Conservation (phyloP, 208 protist genomes). For the Trypanosoma caninum region DNA sequence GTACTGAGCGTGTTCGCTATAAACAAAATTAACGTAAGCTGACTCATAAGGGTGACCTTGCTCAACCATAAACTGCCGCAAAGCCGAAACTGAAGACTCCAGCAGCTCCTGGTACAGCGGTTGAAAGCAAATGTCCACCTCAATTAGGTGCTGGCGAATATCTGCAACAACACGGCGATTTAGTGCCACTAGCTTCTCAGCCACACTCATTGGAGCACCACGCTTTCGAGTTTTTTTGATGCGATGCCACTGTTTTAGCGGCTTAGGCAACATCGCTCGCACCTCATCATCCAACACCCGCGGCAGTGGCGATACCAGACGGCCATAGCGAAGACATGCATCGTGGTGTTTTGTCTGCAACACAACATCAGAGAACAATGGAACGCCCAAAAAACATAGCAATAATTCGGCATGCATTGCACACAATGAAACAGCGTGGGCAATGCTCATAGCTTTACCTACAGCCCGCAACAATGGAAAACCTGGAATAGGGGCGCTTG, state of each 20-base stretch:
- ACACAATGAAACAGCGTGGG: conserved; percentile 37
- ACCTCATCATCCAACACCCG: conserved; percentile 17
- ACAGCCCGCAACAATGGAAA: conserved; percentile 26
- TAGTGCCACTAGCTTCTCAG: conserved; percentile 40
- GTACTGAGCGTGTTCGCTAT: conserved; percentile 34
- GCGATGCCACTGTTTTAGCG: conserved; percentile 53
- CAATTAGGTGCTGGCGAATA: conserved; percentile 46
- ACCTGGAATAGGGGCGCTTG: conserved; percentile 21
- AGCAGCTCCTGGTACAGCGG: conserved; percentile 35
- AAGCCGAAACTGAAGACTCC: conserved; percentile 24
- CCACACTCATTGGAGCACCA: conserved; percentile 26
- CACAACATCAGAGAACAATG: conserved; percentile 19
- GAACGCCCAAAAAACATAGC: conserved; percentile 53
- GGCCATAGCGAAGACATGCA: conserved; percentile 58
- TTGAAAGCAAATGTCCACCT: conserved; percentile 39
- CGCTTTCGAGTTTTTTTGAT: conserved; percentile 25
- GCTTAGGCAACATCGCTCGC: conserved; percentile 27
- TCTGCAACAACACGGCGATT: conserved; percentile 26
- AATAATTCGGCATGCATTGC: conserved; percentile 78
- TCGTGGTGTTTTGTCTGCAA: conserved; percentile 55
- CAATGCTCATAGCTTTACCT: conserved; percentile 47
- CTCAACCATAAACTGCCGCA: conserved; percentile 57
- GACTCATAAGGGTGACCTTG: conserved; percentile 49
- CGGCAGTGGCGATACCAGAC: conserved; percentile 24
- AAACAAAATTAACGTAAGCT: conserved; percentile 40